These are phyloP conservation scores for Salix caprea DNA, from an alignment of 345 rosid genomes.

Conservation along the genomic window DNA sequence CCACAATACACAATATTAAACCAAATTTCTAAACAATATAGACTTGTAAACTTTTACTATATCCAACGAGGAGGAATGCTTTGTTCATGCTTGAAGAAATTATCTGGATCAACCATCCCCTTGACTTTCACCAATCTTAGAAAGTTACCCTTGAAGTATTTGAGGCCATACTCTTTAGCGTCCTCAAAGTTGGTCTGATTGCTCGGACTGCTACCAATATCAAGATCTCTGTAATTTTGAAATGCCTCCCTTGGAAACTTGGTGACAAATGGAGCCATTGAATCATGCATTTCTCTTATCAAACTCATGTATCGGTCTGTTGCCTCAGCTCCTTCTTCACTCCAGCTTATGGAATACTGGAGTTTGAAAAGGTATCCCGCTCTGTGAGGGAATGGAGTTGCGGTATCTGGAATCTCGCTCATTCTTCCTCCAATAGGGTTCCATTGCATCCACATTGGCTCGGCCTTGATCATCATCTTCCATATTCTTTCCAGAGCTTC, in stretches of 20 bases:
- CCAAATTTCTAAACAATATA: background rate
- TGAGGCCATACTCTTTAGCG: background rate
- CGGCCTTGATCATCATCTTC: slow-evolving; percentile 4
- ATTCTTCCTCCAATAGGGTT: slow-evolving; percentile 20
- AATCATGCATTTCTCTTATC: slow-evolving; percentile 4
- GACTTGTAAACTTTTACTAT: background rate
- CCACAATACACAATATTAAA: background rate
- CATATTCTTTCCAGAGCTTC: slow-evolving; percentile 1
- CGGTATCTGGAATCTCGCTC: slow-evolving; percentile 2
- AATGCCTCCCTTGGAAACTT: background rate
- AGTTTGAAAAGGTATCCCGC: slow-evolving; percentile 9
- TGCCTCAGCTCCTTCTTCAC: background rate
- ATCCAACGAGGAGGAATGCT: background rate
- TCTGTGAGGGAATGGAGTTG: slow-evolving; percentile 15
- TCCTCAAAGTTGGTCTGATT: background rate
- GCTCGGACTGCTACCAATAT: background rate
- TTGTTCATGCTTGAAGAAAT: background rate
- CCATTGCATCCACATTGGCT: background rate
- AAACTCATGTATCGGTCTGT: background rate
- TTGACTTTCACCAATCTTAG: background rate
- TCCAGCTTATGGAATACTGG: slow-evolving; percentile 3
- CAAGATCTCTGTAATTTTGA: slow-evolving; percentile 3
- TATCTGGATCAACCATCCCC: background rate
- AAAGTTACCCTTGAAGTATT: background rate
- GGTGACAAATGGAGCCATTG: background rate